Percentiles rank a stretch among this genome's conserved stretches.
phyloP scores from a whole-genome alignment of 2,329 filamentous ascomycete genomes.

The Pseudogymnoascus sp. region DNA sequence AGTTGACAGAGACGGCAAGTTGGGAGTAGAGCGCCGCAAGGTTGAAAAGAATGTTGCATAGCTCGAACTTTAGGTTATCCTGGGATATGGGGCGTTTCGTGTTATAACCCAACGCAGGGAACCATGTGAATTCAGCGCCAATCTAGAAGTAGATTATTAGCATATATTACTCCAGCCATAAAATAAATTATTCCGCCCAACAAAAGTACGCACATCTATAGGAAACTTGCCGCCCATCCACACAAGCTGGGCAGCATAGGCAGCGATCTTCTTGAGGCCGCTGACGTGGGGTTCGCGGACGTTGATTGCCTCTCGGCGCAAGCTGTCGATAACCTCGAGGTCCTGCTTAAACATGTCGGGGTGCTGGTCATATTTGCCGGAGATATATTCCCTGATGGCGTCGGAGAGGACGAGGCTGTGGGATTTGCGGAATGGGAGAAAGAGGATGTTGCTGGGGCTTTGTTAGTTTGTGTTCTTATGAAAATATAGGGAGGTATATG shows the following conservation, averaged over 20 bases:
- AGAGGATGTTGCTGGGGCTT: constrained; percentile 27
- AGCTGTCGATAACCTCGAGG: constrained; percentile 73
- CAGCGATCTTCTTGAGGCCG: constrained; percentile 79
- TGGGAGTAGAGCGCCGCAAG: constrained; percentile 90
- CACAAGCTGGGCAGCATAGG: constrained; percentile 84
- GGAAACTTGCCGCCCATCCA: constrained; percentile 96
- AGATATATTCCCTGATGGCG: constrained; percentile 91
- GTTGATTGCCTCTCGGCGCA: constrained; percentile 80
- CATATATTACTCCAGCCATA: not conserved
- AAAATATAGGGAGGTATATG: not conserved
- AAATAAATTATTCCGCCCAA: not conserved
- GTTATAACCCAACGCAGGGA: constrained; percentile 86
- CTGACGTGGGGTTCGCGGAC: constrained; percentile 81
- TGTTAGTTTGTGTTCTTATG: not conserved
- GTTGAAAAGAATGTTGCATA: constrained; percentile 89
- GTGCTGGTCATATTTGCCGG: constrained; percentile 96
- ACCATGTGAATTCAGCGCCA: constrained; percentile 94
- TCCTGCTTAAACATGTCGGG: constrained; percentile 93
- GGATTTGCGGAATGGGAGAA: constrained; percentile 72
- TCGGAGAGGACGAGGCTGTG: constrained; percentile 68
- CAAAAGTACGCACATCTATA: constrained; percentile 59
- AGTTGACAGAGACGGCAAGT: constrained; percentile 72
- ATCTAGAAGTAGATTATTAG: constrained; percentile 45
- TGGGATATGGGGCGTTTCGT: constrained; percentile 61
- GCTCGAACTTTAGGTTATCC: constrained; percentile 69